These are phyloP conservation scores for Tothia fuscella DNA, from an alignment of 2,329 filamentous ascomycete genomes.

Conservation along the genomic window DNA sequence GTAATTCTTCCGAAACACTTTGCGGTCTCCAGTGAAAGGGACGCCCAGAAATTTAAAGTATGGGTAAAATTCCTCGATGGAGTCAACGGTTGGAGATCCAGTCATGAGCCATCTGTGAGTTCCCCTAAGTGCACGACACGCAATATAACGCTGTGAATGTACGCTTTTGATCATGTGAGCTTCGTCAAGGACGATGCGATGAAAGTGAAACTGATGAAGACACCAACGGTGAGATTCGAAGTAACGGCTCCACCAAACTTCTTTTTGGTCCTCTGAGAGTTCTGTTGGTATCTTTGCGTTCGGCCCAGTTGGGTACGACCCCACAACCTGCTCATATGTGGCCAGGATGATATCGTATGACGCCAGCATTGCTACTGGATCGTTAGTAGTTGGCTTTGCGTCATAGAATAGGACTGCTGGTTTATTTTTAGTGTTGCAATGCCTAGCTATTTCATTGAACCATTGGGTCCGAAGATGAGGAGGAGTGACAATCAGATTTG, in stretches of 20 bases:
- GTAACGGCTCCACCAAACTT: background rate
- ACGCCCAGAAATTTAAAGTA: slow-evolving; percentile 34
- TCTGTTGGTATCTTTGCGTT: background rate
- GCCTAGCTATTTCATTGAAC: slow-evolving; percentile 20
- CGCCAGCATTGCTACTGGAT: too few relatives aligned
- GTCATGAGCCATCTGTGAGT: slow-evolving; percentile 24
- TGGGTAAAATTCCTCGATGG: slow-evolving; percentile 20
- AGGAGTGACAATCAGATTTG: slow-evolving; percentile 32
- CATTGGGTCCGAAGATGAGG: slow-evolving; percentile 30
- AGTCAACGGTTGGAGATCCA: background rate
- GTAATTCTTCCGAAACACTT: background rate
- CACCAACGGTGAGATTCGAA: background rate
- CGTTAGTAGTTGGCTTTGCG: too few relatives aligned
- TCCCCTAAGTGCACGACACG: slow-evolving; percentile 30
- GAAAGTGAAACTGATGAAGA: background rate
- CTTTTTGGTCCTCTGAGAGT: background rate
- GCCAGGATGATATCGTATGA: too few relatives aligned
- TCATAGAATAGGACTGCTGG: background rate
- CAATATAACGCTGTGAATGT: slow-evolving; percentile 27
- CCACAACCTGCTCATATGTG: slow-evolving; percentile 1
- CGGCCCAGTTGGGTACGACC: background rate
- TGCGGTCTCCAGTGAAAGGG: slow-evolving; percentile 19
- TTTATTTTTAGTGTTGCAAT: slow-evolving; percentile 10
- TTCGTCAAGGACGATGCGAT: slow-evolving; percentile 35
- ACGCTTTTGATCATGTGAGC: slow-evolving; percentile 45